Conservation (phyloP, 2,329 filamentous ascomycete genomes). For the Bipolaris oryzae region DNA sequence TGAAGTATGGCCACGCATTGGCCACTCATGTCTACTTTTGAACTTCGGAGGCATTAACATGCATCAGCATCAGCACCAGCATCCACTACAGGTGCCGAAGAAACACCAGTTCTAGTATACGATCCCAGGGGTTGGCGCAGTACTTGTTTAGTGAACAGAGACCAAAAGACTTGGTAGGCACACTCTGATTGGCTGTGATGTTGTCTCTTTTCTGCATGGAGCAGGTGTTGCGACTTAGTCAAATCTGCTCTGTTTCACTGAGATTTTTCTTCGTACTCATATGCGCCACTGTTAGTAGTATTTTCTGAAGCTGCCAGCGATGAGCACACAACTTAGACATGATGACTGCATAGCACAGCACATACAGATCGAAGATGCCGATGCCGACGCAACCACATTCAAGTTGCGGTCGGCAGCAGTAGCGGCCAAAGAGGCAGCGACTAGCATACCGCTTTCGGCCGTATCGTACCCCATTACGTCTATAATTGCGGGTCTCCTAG, state of each 20-base stretch:
- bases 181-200: neutral
- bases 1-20: neutral
- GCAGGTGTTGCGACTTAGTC: neutral
- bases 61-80: neutral
- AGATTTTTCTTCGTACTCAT: neutral
- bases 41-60: neutral
- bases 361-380: neutral
- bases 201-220: neutral
- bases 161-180: neutral
- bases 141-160: neutral
- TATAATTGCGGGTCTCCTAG: neutral
- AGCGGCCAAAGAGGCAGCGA: slow-evolving; percentile 3
- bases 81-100: neutral
- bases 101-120: neutral
- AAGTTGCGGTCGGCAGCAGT: neutral
- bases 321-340: neutral
- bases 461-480: neutral
- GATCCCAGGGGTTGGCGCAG: too few species aligned
- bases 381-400: neutral
- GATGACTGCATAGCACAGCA: neutral
- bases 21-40: neutral
- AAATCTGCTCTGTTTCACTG: neutral
- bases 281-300: neutral
- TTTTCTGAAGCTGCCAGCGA: too few species aligned
- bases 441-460: slow-evolving; percentile 4